Evolutionary conservation across 176 grass and related monocot species (phyloP), one percentile per base, ranked within the genome.

Genomic region (Bromus sterilis): DNA sequence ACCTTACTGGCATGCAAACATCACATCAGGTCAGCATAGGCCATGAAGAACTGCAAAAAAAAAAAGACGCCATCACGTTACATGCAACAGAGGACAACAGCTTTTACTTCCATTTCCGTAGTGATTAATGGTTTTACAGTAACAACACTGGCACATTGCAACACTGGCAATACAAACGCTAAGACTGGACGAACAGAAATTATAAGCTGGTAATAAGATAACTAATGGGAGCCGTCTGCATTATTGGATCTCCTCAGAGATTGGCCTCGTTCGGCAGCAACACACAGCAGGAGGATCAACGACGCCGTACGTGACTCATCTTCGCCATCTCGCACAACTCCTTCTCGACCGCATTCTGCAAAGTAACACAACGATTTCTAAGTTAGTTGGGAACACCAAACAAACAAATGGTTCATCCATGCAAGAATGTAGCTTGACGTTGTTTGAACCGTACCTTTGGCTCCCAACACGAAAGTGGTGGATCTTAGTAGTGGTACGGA

Each of bases 401-500:
- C n/a, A n/a, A n/a, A n/a, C n/a, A 51, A 51, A 51, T 20, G 48
- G 48, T 20, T 5, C 6, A 25, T 44, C 2, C 35, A 64, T 31
- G 9, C 6, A 65, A 4, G 51, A 18, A 18, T 63, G 41, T 28
- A 20, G 24, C 2, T 0, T 51, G 42, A 4, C 43, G 23, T 7
- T 34, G 29, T 1, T 7, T 14, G 16, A 16, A 16, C 57, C 57
- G 44, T 82, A 90, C 88, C 72, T 78, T 78, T 11, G 66, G 78
- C 56, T 72, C 30, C 16, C n/a, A 72, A 11, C 24, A 9, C 46
- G 35, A 30, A 26, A 9, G 59, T 6, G 10, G 10, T 34, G 9
- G 49, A 13, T 31, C 29, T 78, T 25, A 82, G 46, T 80, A 34
- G 44, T 91, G 80, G 83, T 93, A 73, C 34, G 89, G 92, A 56